phyloP scores from a whole-genome alignment of 1,284 basidiomycete species.

The Leucoagaricus sp. region DNA sequence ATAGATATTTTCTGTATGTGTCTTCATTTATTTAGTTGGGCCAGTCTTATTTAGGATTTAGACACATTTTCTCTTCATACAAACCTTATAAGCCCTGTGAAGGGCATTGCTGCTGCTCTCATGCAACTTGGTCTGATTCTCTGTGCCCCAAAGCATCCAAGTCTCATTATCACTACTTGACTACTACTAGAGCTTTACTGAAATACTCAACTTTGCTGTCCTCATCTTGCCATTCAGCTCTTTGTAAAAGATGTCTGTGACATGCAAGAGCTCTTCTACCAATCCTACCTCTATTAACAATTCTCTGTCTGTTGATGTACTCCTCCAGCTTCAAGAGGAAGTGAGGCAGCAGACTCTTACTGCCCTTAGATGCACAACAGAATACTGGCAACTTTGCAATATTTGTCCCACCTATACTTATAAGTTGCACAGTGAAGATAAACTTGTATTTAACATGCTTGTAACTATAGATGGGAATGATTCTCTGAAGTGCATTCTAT shows the following conservation, averaged over 20 bases:
- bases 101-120: background rate
- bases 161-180: background rate
- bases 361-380: background rate
- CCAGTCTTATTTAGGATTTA: background rate
- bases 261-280: background rate
- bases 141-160: background rate
- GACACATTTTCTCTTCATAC: background rate
- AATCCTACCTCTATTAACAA: background rate
- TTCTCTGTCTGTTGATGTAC: background rate
- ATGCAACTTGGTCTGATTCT: background rate
- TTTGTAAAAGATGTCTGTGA: conserved; percentile 2
- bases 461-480: too few relatives aligned
- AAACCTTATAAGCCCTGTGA: background rate
- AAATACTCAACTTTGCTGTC: background rate
- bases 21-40: background rate
- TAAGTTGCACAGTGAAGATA: background rate
- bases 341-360: too few relatives aligned
- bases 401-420: conserved; percentile 5
- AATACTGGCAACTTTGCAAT: background rate
- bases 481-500: conserved; percentile 2
- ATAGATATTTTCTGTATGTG: background rate
- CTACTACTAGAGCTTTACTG: background rate
- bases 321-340: background rate
- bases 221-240: background rate
- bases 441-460: background rate